These are phyloP conservation scores for Camellia granthamiana DNA, from an alignment of 148 eudicot species.

Conservation along the genomic window DNA sequence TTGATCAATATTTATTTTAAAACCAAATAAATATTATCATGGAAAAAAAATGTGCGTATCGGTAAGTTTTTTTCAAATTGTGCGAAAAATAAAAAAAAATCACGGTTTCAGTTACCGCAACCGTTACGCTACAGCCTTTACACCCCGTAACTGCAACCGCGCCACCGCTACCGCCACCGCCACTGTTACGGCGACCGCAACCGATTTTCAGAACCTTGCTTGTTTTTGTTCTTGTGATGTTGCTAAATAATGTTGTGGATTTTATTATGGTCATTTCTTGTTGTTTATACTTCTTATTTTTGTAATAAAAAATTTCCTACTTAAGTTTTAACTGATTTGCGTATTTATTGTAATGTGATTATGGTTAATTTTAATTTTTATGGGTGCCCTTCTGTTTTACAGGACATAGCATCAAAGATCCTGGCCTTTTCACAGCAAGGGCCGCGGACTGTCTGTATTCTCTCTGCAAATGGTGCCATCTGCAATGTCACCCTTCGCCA, in stretches of 20 bases:
- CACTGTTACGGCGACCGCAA: no score
- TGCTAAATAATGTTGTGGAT: neutral
- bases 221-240: neutral
- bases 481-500: slow-evolving; percentile 73
- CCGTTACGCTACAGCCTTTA: no score
- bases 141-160: no score
- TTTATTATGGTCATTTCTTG: neutral
- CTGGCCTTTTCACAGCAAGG: slow-evolving; percentile 73
- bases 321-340: neutral
- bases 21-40: no score
- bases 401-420: slow-evolving; percentile 75
- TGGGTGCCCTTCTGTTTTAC: slow-evolving; percentile 13
- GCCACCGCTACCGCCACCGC: no score
- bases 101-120: no score
- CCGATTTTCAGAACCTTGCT: no score
- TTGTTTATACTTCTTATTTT: neutral
- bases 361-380: neutral
- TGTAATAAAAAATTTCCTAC: neutral
- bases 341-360: neutral
- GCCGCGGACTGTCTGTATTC: slow-evolving; percentile 65
- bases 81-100: no score
- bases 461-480: slow-evolving; percentile 78
- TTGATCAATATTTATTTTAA: no score
- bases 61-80: no score
- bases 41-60: no score